phyloP scores from a whole-genome alignment of 352 stramenopile species.

The Globisporangium carolinianum region DNA sequence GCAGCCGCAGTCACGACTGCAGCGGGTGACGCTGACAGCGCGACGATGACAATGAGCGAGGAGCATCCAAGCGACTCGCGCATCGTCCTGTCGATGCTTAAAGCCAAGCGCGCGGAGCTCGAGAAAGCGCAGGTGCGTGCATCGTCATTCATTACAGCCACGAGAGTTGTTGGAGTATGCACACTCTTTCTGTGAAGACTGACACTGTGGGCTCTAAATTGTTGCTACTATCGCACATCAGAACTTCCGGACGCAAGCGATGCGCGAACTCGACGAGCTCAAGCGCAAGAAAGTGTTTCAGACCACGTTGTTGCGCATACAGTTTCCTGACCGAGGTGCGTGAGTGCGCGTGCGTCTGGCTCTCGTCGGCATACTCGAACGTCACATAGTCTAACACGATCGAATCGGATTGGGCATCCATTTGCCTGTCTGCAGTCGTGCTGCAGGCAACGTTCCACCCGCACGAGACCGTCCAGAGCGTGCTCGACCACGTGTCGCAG shows the following conservation, averaged over 20 bases:
- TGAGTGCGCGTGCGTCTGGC: not conserved
- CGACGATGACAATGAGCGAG: conserved; percentile 14
- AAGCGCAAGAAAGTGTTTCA: conserved; percentile 82
- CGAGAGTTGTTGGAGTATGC: too few relatives aligned
- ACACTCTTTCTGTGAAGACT: too few relatives aligned
- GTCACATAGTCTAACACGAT: not conserved
- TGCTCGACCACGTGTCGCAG: conserved; percentile 56
- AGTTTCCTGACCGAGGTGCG: conserved; percentile 79
- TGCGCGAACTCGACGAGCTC: conserved; percentile 83
- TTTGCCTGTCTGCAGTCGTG: conserved; percentile 28
- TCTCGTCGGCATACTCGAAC: not conserved
- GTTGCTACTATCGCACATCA: conserved; percentile 9
- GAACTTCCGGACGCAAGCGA: conserved; percentile 82
- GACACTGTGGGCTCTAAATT: too few relatives aligned
- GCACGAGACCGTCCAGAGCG: conserved; percentile 65
- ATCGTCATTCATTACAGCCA: not conserved
- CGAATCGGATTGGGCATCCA: too few relatives aligned
- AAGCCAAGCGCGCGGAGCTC: conserved; percentile 55
- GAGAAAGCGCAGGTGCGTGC: conserved; percentile 40
- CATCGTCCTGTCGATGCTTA: conserved; percentile 72
- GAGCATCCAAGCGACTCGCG: conserved; percentile 45
- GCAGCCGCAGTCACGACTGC: not conserved
- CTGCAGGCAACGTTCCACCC: conserved; percentile 82
- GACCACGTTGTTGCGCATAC: conserved; percentile 64
- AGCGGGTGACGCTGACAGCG: not conserved